phyloP scores from a whole-genome alignment of 768 basidiomycete species.

The Obba rivulosa region DNA sequence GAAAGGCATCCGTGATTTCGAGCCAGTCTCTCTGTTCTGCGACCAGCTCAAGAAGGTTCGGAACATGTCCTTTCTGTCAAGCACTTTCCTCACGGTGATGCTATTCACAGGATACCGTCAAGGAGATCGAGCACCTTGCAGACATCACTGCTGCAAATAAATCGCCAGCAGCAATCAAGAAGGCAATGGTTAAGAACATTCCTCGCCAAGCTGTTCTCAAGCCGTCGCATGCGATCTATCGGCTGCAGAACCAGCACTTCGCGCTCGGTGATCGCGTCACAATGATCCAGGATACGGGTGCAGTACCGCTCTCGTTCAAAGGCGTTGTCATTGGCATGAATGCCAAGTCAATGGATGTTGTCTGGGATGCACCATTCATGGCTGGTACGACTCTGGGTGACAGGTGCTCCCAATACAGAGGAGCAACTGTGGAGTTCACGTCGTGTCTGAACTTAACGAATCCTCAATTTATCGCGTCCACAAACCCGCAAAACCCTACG shows the following conservation, averaged over 20 bases:
- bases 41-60: constrained; percentile 86
- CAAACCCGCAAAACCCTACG: constrained; percentile 52
- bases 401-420: constrained; percentile 89
- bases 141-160: constrained; percentile 61
- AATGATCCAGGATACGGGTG: constrained; percentile 94
- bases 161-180: constrained; percentile 66
- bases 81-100: background rate
- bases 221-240: constrained; percentile 83
- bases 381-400: constrained; percentile 83
- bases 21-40: constrained; percentile 86
- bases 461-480: constrained; percentile 80
- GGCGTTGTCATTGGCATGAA: constrained; percentile 92
- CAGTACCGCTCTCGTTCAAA: constrained; percentile 85
- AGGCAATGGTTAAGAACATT: constrained; percentile 88
- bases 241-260: constrained; percentile 86
- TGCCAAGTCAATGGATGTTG: constrained; percentile 84
- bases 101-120: constrained; percentile 60
- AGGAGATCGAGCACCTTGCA: constrained; percentile 71
- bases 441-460: constrained; percentile 85
- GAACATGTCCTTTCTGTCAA: background rate
- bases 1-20: constrained; percentile 85
- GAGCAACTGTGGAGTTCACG: constrained; percentile 81
- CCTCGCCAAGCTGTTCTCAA: constrained; percentile 92
- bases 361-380: constrained; percentile 97
- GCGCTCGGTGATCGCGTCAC: constrained; percentile 88